Evolutionary conservation across 129 eudicot species (phyloP), one percentile per base, ranked within the genome.

Genomic region (Tagetes erecta): DNA sequence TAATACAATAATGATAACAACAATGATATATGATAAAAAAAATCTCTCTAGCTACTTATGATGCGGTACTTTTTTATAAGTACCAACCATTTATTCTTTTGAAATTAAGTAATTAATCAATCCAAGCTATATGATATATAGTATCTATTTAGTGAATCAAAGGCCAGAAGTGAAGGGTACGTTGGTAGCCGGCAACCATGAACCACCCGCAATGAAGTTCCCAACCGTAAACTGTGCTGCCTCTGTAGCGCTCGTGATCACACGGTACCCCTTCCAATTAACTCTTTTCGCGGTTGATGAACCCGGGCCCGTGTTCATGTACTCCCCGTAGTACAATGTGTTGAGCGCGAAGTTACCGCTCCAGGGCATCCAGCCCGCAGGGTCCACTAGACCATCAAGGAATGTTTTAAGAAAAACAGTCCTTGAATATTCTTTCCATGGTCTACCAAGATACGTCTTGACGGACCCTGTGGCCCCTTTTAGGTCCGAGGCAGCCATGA

Each of bases 321-420:
- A 86, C 53, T 86, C 91, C 1, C 86, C 91, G 38, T 83, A 86
- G 31, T 81, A 83, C 80, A 83, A 76, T 1, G 88, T 83, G 20
- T 59, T 69, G 3, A 86, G 78, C 0, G 91, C 86, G 14, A 83
- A 86, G 64, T 42, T 72, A 1, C 91, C 91, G 4, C 82, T 83
- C 88, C 88, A 86, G 0, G 83, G 80, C 70, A 76, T 3, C 91
- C 91, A 87, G 1, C 91, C 88, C 0, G 79, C 83, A 0, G 88
- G 88, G 40, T 80, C 42, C 35, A 87, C 80, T 4, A 83, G 42
- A 37, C 84, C 52, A 51, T 79, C 88, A 2, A 87, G 62, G 33
- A 6, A 38, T 0, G 84, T 67, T 53, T 87, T 81, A 13, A 87
- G 73, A 45, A 72, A 78, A n/a, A 87, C 87, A 0, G 88, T 84